Evolutionary conservation across 108 stramenopile species (phyloP), one percentile per base, ranked within the genome.

Genomic region (Discostella pseudostelligera): DNA sequence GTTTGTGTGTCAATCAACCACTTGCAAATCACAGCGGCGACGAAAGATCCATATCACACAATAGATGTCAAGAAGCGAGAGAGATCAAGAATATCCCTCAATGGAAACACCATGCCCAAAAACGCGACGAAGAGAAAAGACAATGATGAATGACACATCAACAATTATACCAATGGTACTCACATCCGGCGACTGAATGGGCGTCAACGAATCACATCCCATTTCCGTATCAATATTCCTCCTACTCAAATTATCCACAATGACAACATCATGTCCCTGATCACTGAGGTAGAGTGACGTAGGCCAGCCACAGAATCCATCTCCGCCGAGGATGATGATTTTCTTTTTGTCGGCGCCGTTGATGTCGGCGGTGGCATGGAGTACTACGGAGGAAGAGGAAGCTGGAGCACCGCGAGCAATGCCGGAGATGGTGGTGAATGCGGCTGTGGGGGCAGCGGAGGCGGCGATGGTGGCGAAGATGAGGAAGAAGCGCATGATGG

Each of bases 261-360:
- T 89, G 26, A 96, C 85, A 19, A 98, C 87, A 65, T 89, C 88
- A 67, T 93, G 92, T 44, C 93, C 93, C 77, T 82, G 83, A 66
- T 97, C 97, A 54, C 80, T 82, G 45, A 98, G 71, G 67, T 97
- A 88, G 39, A 98, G 69, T 19, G 92, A 84, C 8, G 96, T 97
- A 28, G 97, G 97, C 97, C 97, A 98, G 55, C 97, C 97, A 71
- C 97, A 98, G 86, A 98, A 98, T 3, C 97, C 97, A 61, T 98
- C 97, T 29, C 96, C 97, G 44, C 94, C 96, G 45, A 95, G 76
- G 40, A 95, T 82, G 62, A 97, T 66, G 40, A 97, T 81, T 73
- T 94, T 96, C 74, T 96, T 96, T 63, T 82, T 83, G 29, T 80
- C 78, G 22, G 76, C 69, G 46, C 58, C 68, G 43, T 59, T 69